Percentiles rank a stretch among this genome's conserved stretches.
phyloP scores from a whole-genome alignment of 495 filamentous ascomycete genomes.

The Viridothelium virens region DNA sequence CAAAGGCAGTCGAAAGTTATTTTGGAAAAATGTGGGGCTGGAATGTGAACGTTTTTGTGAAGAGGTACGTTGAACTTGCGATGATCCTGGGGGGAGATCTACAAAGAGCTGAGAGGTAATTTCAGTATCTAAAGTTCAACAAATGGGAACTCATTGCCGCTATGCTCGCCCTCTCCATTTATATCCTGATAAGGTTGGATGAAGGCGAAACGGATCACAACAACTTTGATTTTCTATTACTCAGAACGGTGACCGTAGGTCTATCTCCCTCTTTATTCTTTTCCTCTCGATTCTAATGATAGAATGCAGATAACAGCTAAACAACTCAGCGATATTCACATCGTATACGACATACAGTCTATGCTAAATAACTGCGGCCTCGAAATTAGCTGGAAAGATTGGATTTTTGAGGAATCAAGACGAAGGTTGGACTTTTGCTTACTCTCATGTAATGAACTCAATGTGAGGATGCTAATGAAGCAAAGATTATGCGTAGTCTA shows the following conservation, averaged over 20 bases:
- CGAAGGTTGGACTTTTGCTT: constrained; percentile 26
- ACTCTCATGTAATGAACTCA: neutral
- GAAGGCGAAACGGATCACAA: constrained; percentile 43
- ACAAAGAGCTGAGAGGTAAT: constrained; percentile 16
- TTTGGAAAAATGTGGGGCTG: constrained; percentile 40
- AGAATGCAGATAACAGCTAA: constrained; percentile 28
- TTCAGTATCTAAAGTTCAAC: constrained; percentile 31
- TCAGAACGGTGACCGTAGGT: constrained; percentile 37
- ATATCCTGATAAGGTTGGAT: constrained; percentile 38
- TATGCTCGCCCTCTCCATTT: constrained; percentile 40
- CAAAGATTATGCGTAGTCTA: constrained; percentile 38
- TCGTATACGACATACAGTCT: constrained; percentile 14
- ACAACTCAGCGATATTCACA: constrained; percentile 16
- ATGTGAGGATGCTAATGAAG: constrained; percentile 19
- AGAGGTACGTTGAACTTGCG: constrained; percentile 32
- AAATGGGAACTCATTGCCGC: constrained; percentile 39
- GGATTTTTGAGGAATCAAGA: constrained; percentile 41
- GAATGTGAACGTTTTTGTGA: constrained; percentile 40
- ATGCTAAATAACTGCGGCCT: constrained; percentile 8
- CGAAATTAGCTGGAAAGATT: constrained; percentile 37
- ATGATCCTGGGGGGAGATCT: neutral
- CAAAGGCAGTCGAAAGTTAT: constrained; percentile 38
- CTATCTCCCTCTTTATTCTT: neutral
- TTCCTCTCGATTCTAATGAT: neutral
- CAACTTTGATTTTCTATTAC: constrained; percentile 35